Conservation (phyloP, 2,329 filamentous ascomycete genomes). For the Aspergillus novofumigatus region DNA sequence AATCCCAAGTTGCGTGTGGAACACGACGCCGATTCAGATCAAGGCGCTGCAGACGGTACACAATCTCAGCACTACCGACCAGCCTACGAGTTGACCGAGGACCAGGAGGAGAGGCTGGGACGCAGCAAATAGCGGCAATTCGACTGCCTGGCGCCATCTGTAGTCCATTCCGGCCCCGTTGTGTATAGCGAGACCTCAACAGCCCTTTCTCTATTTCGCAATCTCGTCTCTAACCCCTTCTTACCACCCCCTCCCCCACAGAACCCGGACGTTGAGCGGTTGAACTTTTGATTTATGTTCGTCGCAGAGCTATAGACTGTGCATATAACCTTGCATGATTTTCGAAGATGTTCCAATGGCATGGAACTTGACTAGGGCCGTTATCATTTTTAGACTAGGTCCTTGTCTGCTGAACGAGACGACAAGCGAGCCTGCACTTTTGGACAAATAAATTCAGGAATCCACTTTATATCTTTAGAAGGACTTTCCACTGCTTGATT, state of each 20-base stretch:
- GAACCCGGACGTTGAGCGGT: not conserved
- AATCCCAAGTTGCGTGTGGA: constrained; percentile 66
- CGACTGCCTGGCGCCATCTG: not conserved
- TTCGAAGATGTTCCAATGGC: not conserved
- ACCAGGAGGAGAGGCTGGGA: constrained; percentile 74
- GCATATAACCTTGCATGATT: not conserved
- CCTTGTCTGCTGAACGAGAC: constrained; percentile 2
- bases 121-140: constrained; percentile 48
- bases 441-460: constrained; percentile 23
- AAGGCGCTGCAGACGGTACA: constrained; percentile 20
- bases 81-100: constrained; percentile 70
- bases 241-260: not conserved
- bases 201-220: not conserved
- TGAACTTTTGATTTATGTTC: not conserved
- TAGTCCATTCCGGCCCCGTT: not conserved
- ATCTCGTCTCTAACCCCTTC: not conserved
- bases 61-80: constrained; percentile 55
- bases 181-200: not conserved
- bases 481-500: constrained; percentile 2
- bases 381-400: constrained; percentile 7
- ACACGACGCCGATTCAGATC: constrained; percentile 21
- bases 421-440: constrained; percentile 17
- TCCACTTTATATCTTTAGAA: not conserved
- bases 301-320: constrained; percentile 4
- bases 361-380: not conserved